Evolutionary conservation across 2,329 filamentous ascomycete genomes (phyloP).

Genomic region (Rhynchosporium agropyri): DNA sequence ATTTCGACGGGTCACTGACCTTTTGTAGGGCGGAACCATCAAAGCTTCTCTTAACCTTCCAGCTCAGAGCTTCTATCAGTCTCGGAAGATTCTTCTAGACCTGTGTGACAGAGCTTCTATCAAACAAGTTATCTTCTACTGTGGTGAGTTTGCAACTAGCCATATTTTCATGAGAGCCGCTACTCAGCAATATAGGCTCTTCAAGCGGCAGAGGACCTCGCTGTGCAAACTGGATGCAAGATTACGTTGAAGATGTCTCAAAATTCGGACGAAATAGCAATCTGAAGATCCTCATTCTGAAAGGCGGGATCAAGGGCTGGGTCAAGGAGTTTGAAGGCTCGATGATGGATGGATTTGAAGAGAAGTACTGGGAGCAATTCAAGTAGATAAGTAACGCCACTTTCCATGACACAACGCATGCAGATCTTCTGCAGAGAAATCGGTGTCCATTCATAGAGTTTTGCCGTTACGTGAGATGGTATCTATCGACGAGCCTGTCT

Average conservation of each 20-base stretch:
- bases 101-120: slow-evolving; percentile 54
- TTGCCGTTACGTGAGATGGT: slow-evolving; percentile 33
- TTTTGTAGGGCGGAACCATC: slow-evolving; percentile 60
- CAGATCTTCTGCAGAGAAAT: slow-evolving; percentile 14
- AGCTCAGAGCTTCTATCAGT: slow-evolving; percentile 57
- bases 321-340: slow-evolving; percentile 51
- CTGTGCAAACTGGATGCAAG: slow-evolving; percentile 59
- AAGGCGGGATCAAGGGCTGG: slow-evolving; percentile 59
- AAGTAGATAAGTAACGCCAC: slow-evolving; percentile 25
- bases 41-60: slow-evolving; percentile 59
- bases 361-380: slow-evolving; percentile 42
- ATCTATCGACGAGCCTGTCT: slow-evolving; percentile 33
- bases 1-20: background rate
- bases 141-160: slow-evolving; percentile 47
- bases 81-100: slow-evolving; percentile 51
- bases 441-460: slow-evolving; percentile 27
- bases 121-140: slow-evolving; percentile 57
- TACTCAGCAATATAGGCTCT: slow-evolving; percentile 47
- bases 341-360: slow-evolving; percentile 55
- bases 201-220: slow-evolving; percentile 54
- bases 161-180: background rate
- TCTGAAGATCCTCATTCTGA: slow-evolving; percentile 52
- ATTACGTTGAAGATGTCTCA: slow-evolving; percentile 52
- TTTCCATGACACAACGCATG: background rate
- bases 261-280: slow-evolving; percentile 45